These are phyloP conservation scores for Xenoacremonium recifei DNA, from an alignment of 2,329 filamentous ascomycete species.

Conservation along the genomic window DNA sequence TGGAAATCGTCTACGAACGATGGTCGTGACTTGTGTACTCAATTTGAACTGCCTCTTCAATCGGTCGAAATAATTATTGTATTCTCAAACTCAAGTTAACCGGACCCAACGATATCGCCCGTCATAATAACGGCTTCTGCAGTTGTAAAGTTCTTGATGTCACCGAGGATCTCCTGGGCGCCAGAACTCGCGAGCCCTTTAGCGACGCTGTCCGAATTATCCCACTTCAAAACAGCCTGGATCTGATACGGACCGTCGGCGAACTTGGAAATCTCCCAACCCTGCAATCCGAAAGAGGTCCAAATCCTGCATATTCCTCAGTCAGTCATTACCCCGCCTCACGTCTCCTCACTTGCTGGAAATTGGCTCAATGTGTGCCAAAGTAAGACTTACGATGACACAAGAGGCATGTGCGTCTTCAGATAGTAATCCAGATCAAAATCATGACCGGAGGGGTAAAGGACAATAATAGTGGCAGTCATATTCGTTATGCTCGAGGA, in stretches of 20 bases:
- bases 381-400: constrained; percentile 19
- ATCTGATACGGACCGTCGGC: constrained; percentile 19
- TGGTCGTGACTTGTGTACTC: no score
- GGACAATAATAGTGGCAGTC: constrained; percentile 22
- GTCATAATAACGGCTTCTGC: constrained; percentile 19
- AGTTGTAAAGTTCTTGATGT: constrained; percentile 23
- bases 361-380: no score
- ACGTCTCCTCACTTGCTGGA: no score
- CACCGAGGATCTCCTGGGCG: constrained; percentile 15
- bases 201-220: constrained; percentile 16
- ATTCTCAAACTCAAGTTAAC: no score
- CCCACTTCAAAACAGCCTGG: constrained; percentile 22
- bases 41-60: no score
- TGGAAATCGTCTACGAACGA: no score
- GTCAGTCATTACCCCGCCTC: no score
- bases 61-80: no score
- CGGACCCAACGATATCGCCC: constrained; percentile 19
- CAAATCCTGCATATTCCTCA: constrained; percentile 14
- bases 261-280: constrained; percentile 21
- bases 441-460: constrained; percentile 24
- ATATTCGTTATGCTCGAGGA: no score
- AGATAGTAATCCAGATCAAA: constrained; percentile 27
- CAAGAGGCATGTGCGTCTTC: constrained; percentile 26
- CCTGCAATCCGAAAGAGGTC: constrained; percentile 15
- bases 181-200: constrained; percentile 10